Evolutionary conservation across 1,284 basidiomycete genomes (phyloP), one percentile per base, ranked within the genome.

Genomic region (Ustilago tritici): DNA sequence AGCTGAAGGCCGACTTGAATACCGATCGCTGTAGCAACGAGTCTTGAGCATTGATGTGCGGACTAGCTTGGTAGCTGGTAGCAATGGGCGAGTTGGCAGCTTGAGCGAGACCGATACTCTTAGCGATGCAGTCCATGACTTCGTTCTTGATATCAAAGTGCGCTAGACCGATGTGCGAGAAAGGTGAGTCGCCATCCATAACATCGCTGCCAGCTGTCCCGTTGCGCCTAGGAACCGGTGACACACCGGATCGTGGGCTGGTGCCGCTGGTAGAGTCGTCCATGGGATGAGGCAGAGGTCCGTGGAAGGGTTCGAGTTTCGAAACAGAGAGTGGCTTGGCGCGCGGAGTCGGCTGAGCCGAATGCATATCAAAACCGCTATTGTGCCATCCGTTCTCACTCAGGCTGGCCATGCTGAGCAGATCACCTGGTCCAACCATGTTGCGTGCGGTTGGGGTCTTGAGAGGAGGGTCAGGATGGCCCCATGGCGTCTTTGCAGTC

Each of bases 111-210:
- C 96, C 96, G 65, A 99, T 98, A 5, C 95, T 97, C 86, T 95
- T 96, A 1, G 95, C 95, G 69, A 99, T 97, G 87, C 94, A 97
- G 5, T 93, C 92, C 93, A 99, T 95, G 38, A 99, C 95, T 75
- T 94, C 94, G 76, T 95, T 93, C 50, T 93, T 91, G 41, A 99
- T 90, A 82, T 98, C 93, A 82, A 97, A 95, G 49, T 92, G 91
- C 28, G 91, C 90, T 3, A 86, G 81, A 15, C 70, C 68, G 36
- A 68, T 67, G 52, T 47, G 53, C 35, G 63, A 65, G 60, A 70
- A 70, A 14, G 67, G 65, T 36, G 53, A 53, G 0, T 80, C 76
- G n/a, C 54, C 61, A 3, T 71, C 65, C 38, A 50, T n/a, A 15
- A 57, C 70, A 31, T 41, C 49, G 55, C 52, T 65, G 28, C 66